phyloP scores from a whole-genome alignment of 345 rosid genomes.

The Eutrema yunnanense region DNA sequence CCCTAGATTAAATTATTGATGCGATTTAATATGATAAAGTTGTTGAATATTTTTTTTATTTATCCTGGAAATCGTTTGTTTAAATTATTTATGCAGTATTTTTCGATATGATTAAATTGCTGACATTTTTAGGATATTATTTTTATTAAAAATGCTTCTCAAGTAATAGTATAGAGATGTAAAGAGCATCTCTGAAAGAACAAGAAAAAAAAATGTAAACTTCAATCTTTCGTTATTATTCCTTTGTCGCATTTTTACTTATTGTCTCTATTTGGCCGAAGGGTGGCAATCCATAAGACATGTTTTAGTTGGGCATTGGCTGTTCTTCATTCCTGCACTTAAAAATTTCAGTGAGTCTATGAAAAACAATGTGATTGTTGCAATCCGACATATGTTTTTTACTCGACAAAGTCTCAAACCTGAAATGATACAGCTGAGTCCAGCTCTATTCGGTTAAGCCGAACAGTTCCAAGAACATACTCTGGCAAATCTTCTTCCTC shows the following conservation, averaged over 20 bases:
- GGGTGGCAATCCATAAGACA: neutral
- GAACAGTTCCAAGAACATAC: slow-evolving; percentile 87
- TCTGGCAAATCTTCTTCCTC: slow-evolving; percentile 87
- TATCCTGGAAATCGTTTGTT: too few species aligned
- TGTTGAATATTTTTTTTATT: too few species aligned
- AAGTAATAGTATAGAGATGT: too few species aligned
- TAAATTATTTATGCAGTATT: too few species aligned
- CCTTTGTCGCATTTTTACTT: neutral
- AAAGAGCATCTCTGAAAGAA: neutral
- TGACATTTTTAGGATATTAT: too few species aligned
- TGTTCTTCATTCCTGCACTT: slow-evolving; percentile 13
- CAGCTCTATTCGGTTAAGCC: slow-evolving; percentile 64
- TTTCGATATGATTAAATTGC: too few species aligned
- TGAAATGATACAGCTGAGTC: slow-evolving; percentile 65
- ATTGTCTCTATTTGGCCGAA: neutral
- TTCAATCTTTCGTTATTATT: neutral
- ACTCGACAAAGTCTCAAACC: slow-evolving; percentile 32
- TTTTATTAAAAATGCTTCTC: too few species aligned
- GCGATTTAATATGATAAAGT: too few species aligned
- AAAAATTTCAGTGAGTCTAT: neutral
- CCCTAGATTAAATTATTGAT: too few species aligned
- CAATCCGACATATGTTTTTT: neutral
- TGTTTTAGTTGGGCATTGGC: neutral
- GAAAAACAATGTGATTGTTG: neutral
- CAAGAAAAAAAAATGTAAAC: neutral